Evolutionary conservation across 2,329 filamentous ascomycete species (phyloP).

Genomic region (Colletotrichum sp.): DNA sequence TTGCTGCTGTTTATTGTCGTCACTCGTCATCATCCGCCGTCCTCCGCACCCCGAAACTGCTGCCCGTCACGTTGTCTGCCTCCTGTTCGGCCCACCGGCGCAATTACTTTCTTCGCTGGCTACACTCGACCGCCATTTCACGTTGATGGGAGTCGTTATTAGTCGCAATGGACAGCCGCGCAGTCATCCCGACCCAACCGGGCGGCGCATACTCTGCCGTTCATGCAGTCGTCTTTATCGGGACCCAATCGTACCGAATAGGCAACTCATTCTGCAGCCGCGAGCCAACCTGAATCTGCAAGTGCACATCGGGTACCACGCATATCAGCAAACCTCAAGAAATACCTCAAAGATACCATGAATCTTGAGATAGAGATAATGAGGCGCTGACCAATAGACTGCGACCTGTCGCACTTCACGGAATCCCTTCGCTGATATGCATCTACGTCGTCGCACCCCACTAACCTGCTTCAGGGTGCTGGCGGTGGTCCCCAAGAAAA

Average conservation of each 20-base stretch:
- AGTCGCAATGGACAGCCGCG: neutral
- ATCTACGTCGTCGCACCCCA: neutral
- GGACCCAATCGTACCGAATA: slow-evolving; percentile 1
- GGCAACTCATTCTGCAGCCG: neutral
- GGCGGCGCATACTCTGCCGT: neutral
- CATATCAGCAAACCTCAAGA: neutral
- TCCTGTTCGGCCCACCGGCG: neutral
- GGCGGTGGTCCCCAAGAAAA: slow-evolving; percentile 90
- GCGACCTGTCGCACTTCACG: neutral
- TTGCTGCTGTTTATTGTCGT: neutral
- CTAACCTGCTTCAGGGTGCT: slow-evolving; percentile 66
- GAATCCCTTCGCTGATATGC: neutral
- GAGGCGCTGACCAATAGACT: neutral
- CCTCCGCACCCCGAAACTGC: neutral
- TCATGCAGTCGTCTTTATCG: slow-evolving; percentile 12
- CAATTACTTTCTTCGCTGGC: slow-evolving; percentile 15
- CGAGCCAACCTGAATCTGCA: neutral
- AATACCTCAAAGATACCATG: neutral
- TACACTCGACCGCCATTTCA: neutral
- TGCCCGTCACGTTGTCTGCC: neutral
- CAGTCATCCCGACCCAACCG: neutral
- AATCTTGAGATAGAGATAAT: neutral
- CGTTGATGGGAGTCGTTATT: neutral
- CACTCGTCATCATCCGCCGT: neutral
- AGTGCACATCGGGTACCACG: neutral